These are phyloP conservation scores for Meyerozyma sp. DNA, from an alignment of 1,139 yeast species.

Conservation along the genomic window DNA sequence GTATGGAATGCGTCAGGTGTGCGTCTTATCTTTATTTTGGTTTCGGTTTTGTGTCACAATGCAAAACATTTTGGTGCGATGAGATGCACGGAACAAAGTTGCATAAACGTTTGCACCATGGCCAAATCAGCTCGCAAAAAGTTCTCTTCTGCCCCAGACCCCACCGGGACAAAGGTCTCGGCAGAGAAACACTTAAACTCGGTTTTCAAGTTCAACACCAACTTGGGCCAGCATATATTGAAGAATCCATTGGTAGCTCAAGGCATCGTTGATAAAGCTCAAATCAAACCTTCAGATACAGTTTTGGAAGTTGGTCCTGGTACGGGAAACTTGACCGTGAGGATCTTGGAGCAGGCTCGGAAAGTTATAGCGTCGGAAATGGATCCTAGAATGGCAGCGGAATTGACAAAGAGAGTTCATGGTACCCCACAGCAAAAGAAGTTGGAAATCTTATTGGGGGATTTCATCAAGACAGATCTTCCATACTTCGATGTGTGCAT, in stretches of 20 bases:
- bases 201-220: conserved; percentile 94
- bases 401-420: conserved; percentile 92
- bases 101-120: conserved; percentile 23
- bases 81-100: neutral
- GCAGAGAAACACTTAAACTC: conserved; percentile 71
- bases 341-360: conserved; percentile 86
- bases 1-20: neutral
- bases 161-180: conserved; percentile 47
- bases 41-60: conserved; percentile 1
- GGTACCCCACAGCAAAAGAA: conserved; percentile 92
- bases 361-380: conserved; percentile 93
- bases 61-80: conserved; percentile 1
- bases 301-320: conserved; percentile 99
- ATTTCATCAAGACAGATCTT: conserved; percentile 90
- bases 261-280: conserved; percentile 96
- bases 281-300: conserved; percentile 83
- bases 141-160: conserved; percentile 36
- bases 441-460: conserved; percentile 87
- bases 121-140: conserved; percentile 53
- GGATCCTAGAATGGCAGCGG: conserved; percentile 99
- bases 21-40: neutral
- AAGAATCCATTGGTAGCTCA: conserved; percentile 96
- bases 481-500: conserved; percentile 96
- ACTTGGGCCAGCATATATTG: conserved; percentile 93
- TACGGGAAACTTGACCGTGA: conserved; percentile 94